A percentile compares a stretch with the other conserved stretches of the same genome.
phyloP scores from a whole-genome alignment of 2,329 filamentous ascomycete genomes.

The Penicillium sp. region DNA sequence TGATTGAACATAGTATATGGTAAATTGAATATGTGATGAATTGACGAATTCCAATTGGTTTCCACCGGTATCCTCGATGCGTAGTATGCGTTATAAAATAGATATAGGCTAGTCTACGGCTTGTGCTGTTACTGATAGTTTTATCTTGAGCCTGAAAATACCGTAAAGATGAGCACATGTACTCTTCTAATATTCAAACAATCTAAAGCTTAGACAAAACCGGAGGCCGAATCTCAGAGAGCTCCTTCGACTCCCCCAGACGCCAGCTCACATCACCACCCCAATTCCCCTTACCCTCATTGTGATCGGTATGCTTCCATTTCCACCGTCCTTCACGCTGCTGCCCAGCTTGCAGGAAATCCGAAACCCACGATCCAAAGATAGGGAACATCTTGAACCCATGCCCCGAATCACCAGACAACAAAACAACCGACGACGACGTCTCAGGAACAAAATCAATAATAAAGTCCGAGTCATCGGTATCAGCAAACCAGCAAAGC shows the following conservation, averaged over 20 bases:
- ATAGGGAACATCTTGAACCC: constrained; percentile 64
- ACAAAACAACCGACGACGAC: constrained; percentile 49
- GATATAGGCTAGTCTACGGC: background rate
- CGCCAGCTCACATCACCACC: constrained; percentile 52
- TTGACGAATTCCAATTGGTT: background rate
- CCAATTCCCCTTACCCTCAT: constrained; percentile 37
- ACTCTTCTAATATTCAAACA: constrained; percentile 4
- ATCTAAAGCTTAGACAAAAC: constrained; percentile 25
- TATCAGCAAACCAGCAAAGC: constrained; percentile 66
- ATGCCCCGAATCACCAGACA: constrained; percentile 62
- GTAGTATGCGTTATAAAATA: background rate
- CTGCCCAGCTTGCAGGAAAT: constrained; percentile 44
- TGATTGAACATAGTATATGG: constrained; percentile 49
- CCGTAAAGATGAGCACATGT: background rate
- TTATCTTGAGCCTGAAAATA: background rate
- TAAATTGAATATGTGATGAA: constrained; percentile 15
- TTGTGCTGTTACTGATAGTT: background rate
- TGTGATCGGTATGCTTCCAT: constrained; percentile 48
- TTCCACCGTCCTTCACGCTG: constrained; percentile 53
- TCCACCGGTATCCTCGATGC: background rate
- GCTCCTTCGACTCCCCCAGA: constrained; percentile 40
- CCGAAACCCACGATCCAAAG: constrained; percentile 56
- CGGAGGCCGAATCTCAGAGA: constrained; percentile 23
- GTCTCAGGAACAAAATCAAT: constrained; percentile 59
- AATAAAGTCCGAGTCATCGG: constrained; percentile 59